Evolutionary conservation across 2,329 filamentous ascomycete genomes (phyloP), one percentile per base, ranked within the genome.

Genomic region (Trichoderma polysporum): DNA sequence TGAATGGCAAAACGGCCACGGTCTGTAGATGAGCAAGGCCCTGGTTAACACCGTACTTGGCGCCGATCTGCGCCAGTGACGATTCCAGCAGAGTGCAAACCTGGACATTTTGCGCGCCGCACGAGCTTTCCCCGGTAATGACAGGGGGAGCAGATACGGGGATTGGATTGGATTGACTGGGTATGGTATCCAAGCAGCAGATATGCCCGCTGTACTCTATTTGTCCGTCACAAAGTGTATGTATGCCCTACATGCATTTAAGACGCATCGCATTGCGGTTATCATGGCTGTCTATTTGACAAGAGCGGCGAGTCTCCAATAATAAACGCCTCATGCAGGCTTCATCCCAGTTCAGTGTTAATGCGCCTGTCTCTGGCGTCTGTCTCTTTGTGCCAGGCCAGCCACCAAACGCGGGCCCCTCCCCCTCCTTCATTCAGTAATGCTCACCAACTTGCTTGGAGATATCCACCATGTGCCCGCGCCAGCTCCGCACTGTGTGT

Each of bases 391-490:
- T 60, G 52, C 50, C 62, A 50, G n/a, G n/a, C 52, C 52, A 65
- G 47, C 49, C 63, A 41, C 54, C 54, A 49, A 54, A 27, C 33
- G 45, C 41, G 39, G 62, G 52, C 65, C 56, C 57, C 57, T 60
- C 58, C 65, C 65, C 65, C 65, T 67, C 65, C 65, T 67, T 67
- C 65, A 62, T 62, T 17, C 22, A 58, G 19, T n/a, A 41, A 45
- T 49, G 57, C 65, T 66, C 57, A 54, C 65, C 57, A 62, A 61
- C 31, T 39, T 57, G 65, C 5, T 50, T 56, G 65, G 37, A 15
- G 45, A 35, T 66, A 49, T 67, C 66, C 66, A 67, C 66, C 66
- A 68, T 65, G 66, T 68, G 66, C 61, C 66, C 60, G 61, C 66
- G 59, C 41, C 41, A 15, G 31, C 17, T 58, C n/a, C 61, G 66